Base-by-base conservation (phyloP, 495 filamentous ascomycete species). In the Aspergillus coremiiformis region DNA sequence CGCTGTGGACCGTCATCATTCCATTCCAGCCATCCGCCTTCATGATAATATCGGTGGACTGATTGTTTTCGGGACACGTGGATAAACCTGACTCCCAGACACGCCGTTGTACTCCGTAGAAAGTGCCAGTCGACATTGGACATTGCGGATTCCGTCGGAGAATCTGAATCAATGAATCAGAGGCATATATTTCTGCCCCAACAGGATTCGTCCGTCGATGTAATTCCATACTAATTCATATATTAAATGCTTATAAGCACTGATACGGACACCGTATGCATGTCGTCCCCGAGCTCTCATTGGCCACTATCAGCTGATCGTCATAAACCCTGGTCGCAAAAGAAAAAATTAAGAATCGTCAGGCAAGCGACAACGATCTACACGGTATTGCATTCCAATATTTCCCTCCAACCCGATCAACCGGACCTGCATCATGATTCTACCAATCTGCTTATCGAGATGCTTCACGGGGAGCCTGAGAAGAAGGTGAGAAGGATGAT, bases 71-170 rank as follows among this genome's bases (percentile, higher is more conserved):
- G 14, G 3, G 9, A 21, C 17, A 41, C 32, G 19, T 41, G 37
- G 6, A 12, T 21, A 6, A 17, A 41, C 20, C 37, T 41, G 37
- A 41, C 17, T 4, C 3, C 21, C 5, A 20, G 9, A 41, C 37
- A 41, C 55, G 43, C 53, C 24, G 58, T 59, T 19, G n/a, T n/a
- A n/a, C n/a, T n/a, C n/a, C n/a, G n/a, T n/a, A n/a, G n/a, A n/a
- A n/a, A n/a, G n/a, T n/a, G n/a, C n/a, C n/a, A n/a, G n/a, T n/a
- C n/a, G n/a, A n/a, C n/a, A n/a, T n/a, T n/a, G n/a, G n/a, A n/a
- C n/a, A n/a, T 17, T 56, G 39, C 63, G 64, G 59, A 67, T 60
- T 61, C 67, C 64, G 59, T 57, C 58, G 58, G 63, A 35, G 39
- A 14, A 33, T 20, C 46, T 30, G 30, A 35, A 2, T 14, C 1